Conservation (phyloP, 352 stramenopile species). For the Phytophthora citricola region DNA sequence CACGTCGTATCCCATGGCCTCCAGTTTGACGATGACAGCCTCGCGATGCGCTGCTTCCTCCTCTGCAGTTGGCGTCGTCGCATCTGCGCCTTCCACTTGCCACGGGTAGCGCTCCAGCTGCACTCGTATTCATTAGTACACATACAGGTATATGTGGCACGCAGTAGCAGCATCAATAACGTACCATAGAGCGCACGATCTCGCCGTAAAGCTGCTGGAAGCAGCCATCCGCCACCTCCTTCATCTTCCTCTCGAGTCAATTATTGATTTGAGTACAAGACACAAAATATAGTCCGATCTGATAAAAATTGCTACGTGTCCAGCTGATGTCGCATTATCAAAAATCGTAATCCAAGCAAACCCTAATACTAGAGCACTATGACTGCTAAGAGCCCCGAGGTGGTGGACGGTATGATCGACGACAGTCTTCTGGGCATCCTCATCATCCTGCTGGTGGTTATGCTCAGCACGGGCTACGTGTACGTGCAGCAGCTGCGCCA, state of each 20-base stretch:
- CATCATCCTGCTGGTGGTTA: conserved; percentile 72
- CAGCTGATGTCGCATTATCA: too few species aligned
- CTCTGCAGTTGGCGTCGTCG: conserved; percentile 33
- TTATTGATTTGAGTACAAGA: conserved; percentile 7
- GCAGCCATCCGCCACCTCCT: conserved; percentile 86
- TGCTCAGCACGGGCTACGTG: conserved; percentile 80
- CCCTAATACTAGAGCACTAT: conserved; percentile 11
- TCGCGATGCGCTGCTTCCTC: conserved; percentile 58
- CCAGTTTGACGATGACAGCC: conserved; percentile 81
- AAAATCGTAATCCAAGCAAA: too few species aligned
- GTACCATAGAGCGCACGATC: conserved; percentile 87
- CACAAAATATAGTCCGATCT: conserved; percentile 6
- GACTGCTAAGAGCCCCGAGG: conserved; percentile 49
- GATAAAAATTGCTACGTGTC: background rate
- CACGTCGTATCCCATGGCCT: conserved; percentile 89
- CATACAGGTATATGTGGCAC: background rate
- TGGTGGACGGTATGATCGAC: conserved; percentile 64
- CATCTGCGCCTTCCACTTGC: conserved; percentile 29
- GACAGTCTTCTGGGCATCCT: conserved; percentile 76
- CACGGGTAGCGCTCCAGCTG: conserved; percentile 77
- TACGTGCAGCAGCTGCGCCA: conserved; percentile 71
- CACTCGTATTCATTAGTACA: background rate
- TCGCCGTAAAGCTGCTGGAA: conserved; percentile 90
- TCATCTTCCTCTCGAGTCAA: conserved; percentile 46
- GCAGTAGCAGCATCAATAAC: background rate